Evolutionary conservation across 805 yeast species (phyloP).

Genomic region (Hanseniaspora guilliermondii): DNA sequence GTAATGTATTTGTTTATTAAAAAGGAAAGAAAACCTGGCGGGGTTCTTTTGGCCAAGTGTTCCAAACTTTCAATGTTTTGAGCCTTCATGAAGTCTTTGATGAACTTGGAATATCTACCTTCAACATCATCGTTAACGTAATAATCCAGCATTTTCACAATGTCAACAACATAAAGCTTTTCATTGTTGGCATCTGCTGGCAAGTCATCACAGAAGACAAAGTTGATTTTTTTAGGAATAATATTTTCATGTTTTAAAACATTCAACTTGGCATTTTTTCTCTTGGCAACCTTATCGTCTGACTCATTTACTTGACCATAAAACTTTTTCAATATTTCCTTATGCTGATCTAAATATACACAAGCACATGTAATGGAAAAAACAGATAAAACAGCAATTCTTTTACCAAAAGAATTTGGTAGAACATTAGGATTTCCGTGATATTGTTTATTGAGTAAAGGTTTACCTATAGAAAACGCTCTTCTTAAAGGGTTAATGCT

Average conservation of each 20-base stretch:
- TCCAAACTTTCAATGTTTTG: constrained; percentile 23
- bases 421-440: background rate
- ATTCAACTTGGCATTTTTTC: constrained; percentile 2
- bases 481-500: background rate
- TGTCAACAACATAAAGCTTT: constrained; percentile 31
- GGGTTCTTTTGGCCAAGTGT: constrained; percentile 19
- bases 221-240: constrained; percentile 3
- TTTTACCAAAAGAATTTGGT: background rate
- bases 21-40: constrained; percentile 28
- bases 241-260: background rate
- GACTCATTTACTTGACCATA: background rate
- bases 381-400: background rate
- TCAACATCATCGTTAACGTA: constrained; percentile 33
- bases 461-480: background rate
- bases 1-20: constrained; percentile 26
- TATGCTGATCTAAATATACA: constrained; percentile 8
- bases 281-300: background rate
- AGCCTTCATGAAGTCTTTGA: constrained; percentile 32
- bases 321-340: background rate
- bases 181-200: constrained; percentile 16
- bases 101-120: constrained; percentile 40
- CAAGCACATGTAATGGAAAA: background rate
- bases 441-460: background rate
- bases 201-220: background rate
- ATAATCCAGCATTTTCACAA: constrained; percentile 39